Conservation (phyloP, 2,329 filamentous ascomycete species). For the Pestalotiopsis sp. region DNA sequence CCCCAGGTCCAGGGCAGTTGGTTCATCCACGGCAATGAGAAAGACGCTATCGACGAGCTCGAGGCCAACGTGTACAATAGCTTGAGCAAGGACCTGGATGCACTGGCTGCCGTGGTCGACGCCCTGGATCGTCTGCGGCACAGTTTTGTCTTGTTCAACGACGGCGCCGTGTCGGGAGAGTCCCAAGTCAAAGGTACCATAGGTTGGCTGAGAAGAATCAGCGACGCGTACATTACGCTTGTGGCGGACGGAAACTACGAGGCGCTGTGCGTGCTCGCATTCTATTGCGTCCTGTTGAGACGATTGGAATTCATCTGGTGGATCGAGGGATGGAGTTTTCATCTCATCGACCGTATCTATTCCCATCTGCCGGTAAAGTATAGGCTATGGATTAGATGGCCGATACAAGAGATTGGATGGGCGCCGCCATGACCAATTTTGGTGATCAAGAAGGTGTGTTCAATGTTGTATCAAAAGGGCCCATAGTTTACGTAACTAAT, state of each 20-base stretch:
- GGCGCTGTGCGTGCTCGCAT: not conserved
- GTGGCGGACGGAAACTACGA: not conserved
- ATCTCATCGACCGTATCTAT: slow-evolving; percentile 6
- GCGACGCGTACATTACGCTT: not conserved
- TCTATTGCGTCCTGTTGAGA: slow-evolving; percentile 1
- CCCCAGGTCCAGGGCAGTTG: not conserved
- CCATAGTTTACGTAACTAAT: too few relatives aligned
- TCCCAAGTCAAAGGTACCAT: not conserved
- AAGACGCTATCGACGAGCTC: not conserved
- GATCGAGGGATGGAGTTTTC: slow-evolving; percentile 6
- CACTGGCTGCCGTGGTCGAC: not conserved
- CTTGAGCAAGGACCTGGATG: not conserved
- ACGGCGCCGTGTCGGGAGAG: not conserved
- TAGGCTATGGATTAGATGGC: slow-evolving; percentile 7
- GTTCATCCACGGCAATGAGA: not conserved
- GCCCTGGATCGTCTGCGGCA: not conserved
- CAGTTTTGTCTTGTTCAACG: not conserved
- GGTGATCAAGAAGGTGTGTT: too few relatives aligned
- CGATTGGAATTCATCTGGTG: slow-evolving; percentile 5
- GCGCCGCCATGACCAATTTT: not conserved
- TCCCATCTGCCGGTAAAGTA: not conserved
- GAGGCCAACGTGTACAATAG: not conserved
- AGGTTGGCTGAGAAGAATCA: not conserved
- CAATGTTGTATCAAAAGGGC: too few relatives aligned
- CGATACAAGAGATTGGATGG: slow-evolving; percentile 8